Evolutionary conservation across 2,329 filamentous ascomycete species (phyloP).

Genomic region (Penicillium sp.): DNA sequence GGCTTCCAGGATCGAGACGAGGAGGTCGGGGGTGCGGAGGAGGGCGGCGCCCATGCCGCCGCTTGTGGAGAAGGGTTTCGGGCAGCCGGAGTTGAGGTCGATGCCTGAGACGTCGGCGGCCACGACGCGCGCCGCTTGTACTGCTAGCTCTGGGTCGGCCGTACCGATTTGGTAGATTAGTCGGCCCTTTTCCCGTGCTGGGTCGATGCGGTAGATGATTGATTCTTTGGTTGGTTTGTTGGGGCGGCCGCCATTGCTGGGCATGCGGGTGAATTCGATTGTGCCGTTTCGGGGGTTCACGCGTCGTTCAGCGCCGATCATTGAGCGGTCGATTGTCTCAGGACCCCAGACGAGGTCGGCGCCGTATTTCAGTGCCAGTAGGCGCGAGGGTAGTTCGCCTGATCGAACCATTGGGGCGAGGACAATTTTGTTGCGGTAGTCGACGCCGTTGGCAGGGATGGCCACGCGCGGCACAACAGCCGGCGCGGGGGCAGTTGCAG

Average conservation of each 20-base stretch:
- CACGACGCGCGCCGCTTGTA: constrained; percentile 78
- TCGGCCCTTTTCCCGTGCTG: constrained; percentile 67
- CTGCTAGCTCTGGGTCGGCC: constrained; percentile 74
- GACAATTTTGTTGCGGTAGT: constrained; percentile 90
- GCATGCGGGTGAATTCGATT: constrained; percentile 77
- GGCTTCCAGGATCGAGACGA: constrained; percentile 77
- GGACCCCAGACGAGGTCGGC: constrained; percentile 98
- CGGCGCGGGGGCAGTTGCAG: constrained; percentile 19
- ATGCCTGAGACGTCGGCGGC: constrained; percentile 88
- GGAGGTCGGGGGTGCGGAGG: constrained; percentile 75
- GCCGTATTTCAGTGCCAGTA: constrained; percentile 88
- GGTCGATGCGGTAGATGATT: constrained; percentile 81
- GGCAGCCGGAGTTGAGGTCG: constrained; percentile 97
- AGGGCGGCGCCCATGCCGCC: constrained; percentile 96
- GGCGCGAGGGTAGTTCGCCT: constrained; percentile 87
- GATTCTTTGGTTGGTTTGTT: constrained; percentile 51
- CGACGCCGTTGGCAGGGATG: constrained; percentile 82
- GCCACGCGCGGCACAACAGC: constrained; percentile 64
- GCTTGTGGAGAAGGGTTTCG: constrained; percentile 90
- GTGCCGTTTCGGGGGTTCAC: constrained; percentile 73
- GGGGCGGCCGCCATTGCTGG: constrained; percentile 61
- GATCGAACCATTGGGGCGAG: constrained; percentile 97
- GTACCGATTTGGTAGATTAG: constrained; percentile 94
- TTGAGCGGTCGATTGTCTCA: constrained; percentile 86
- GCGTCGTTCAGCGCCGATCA: constrained; percentile 80